These are phyloP conservation scores for Ceratobasidium sp. DNA, from an alignment of 1,284 basidiomycete species.

Conservation along the genomic window DNA sequence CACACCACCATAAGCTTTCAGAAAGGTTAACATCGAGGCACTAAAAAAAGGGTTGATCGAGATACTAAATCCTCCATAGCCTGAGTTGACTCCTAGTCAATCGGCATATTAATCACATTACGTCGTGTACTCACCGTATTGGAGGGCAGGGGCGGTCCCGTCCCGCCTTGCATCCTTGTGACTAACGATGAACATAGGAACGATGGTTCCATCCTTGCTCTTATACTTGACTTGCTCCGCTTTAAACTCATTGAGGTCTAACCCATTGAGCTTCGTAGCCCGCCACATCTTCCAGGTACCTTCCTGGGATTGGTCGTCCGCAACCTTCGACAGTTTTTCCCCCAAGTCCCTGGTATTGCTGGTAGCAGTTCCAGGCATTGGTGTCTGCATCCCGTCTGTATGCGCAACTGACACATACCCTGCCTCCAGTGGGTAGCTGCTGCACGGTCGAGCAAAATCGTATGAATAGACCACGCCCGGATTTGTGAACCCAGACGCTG, in stretches of 20 bases:
- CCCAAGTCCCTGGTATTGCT: background rate
- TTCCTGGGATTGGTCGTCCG: conserved; percentile 53
- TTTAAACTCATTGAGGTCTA: conserved; percentile 79
- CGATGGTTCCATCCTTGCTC: conserved; percentile 83
- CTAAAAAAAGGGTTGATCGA: conserved; percentile 81
- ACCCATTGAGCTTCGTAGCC: conserved; percentile 72
- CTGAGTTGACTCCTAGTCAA: conserved; percentile 55
- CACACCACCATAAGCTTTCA: conserved; percentile 79
- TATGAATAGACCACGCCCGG: conserved; percentile 78
- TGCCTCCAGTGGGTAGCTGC: conserved; percentile 53
- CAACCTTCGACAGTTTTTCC: background rate
- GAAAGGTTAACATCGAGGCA: conserved; percentile 79
- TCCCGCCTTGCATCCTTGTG: conserved; percentile 79
- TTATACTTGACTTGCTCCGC: conserved; percentile 77
- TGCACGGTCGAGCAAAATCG: conserved; percentile 63
- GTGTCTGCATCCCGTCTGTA: conserved; percentile 38
- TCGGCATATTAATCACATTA: background rate
- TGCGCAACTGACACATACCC: conserved; percentile 31
- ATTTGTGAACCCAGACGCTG: conserved; percentile 78
- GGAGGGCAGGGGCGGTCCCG: conserved; percentile 82
- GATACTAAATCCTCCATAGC: conserved; percentile 84
- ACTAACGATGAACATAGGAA: conserved; percentile 90
- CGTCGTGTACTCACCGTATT: conserved; percentile 71
- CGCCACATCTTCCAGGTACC: conserved; percentile 73
- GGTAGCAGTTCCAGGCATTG: conserved; percentile 5